Conservation (phyloP, 495 filamentous ascomycete species). For the Ramalina intermedia region DNA sequence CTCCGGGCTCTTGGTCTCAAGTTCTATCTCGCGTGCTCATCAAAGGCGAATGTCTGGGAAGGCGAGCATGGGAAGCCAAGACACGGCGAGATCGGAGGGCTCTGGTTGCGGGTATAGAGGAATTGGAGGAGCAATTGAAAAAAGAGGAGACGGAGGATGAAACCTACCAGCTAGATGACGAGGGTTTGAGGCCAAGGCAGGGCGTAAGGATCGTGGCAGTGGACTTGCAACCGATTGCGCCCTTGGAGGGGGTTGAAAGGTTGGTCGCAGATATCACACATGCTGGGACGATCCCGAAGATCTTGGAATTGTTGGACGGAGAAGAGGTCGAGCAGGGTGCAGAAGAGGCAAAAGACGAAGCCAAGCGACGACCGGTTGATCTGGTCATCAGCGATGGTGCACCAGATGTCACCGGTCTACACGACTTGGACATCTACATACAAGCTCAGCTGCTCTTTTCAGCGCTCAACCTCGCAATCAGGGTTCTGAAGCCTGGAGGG, state of each 20-base stretch:
- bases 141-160: conserved; percentile 20
- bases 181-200: conserved; percentile 39
- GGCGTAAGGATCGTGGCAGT: conserved; percentile 91
- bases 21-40: conserved; percentile 86
- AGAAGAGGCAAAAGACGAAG: conserved; percentile 2
- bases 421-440: conserved; percentile 95
- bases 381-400: conserved; percentile 91
- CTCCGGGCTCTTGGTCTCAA: conserved; percentile 92
- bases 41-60: conserved; percentile 78
- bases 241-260: conserved; percentile 78
- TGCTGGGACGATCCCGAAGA: conserved; percentile 79
- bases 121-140: conserved; percentile 12
- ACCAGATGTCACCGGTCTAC: conserved; percentile 89
- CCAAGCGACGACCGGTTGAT: conserved; percentile 56
- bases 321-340: conserved; percentile 39
- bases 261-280: conserved; percentile 94
- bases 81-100: conserved; percentile 41
- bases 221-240: conserved; percentile 89
- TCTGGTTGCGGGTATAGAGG: conserved; percentile 17
- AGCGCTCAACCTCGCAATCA: conserved; percentile 80
- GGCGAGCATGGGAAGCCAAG: conserved; percentile 71
- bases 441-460: conserved; percentile 91
- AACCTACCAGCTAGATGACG: neutral
- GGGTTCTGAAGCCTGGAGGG: conserved; percentile 80
- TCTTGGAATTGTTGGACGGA: conserved; percentile 71